Evolutionary conservation across 2,329 filamentous ascomycete genomes (phyloP).

Genomic region (Epichloe typhina): DNA sequence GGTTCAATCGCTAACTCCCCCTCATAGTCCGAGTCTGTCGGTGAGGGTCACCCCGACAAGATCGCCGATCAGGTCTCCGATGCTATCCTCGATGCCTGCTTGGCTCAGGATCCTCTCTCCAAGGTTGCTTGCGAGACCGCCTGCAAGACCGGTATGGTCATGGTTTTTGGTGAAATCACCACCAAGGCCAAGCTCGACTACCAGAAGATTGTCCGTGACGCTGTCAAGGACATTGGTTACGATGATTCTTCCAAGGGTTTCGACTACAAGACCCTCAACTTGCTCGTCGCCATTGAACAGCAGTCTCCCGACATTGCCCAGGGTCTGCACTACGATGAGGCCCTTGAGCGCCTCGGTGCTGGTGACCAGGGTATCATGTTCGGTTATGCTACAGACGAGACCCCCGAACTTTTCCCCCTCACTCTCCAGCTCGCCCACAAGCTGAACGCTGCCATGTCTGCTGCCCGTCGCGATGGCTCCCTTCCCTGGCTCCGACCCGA

Average conservation of each 20-base stretch:
- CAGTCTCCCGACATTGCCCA: constrained; percentile 98
- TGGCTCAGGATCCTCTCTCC: constrained; percentile 84
- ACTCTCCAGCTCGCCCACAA: constrained; percentile 91
- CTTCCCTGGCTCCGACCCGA: constrained; percentile 93
- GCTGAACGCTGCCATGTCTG: constrained; percentile 90
- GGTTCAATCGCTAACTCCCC: constrained; percentile 11
- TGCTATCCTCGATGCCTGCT: constrained; percentile 95
- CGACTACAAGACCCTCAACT: constrained; percentile 99
- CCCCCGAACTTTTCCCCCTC: constrained; percentile 88
- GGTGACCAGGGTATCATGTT: constrained; percentile 99
- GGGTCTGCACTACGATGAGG: constrained; percentile 96
- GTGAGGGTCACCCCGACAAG: constrained; percentile 90
- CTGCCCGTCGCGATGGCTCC: constrained; percentile 73
- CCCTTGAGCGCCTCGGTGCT: constrained; percentile 91
- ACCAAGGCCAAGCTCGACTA: constrained; percentile 94
- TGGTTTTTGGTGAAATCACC: constrained; percentile 98
- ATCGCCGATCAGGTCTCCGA: constrained; percentile 98
- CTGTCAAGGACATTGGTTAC: constrained; percentile 98
- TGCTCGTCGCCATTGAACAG: constrained; percentile 97
- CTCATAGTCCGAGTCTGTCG: constrained; percentile 66
- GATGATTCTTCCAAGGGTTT: constrained; percentile 96
- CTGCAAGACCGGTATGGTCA: constrained; percentile 99
- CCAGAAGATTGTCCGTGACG: constrained; percentile 88
- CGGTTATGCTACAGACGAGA: constrained; percentile 98
- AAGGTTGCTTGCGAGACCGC: constrained; percentile 99